These are phyloP conservation scores for Sphaerulina musiva DNA, from an alignment of 2,329 filamentous ascomycete genomes.

Conservation along the genomic window DNA sequence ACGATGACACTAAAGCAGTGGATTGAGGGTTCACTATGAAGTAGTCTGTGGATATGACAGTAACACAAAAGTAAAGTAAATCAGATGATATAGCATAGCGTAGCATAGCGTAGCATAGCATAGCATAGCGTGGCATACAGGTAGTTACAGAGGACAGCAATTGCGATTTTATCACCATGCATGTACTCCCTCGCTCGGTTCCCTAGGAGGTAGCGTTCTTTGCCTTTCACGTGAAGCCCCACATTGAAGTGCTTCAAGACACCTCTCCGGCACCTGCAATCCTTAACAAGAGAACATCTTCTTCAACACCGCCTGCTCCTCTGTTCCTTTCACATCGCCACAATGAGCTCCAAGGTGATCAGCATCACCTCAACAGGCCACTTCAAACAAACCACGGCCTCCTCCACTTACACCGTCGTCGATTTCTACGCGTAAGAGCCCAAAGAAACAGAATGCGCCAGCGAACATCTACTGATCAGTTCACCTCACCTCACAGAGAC, in stretches of 20 bases:
- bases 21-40: slow-evolving; percentile 16
- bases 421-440: slow-evolving; percentile 30
- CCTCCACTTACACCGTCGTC: slow-evolving; percentile 32
- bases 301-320: no score
- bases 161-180: no score
- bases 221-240: no score
- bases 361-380: slow-evolving; percentile 28
- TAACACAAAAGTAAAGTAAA: not conserved
- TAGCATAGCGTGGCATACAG: not conserved
- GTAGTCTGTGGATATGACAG: not conserved
- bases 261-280: no score
- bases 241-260: no score
- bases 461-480: not conserved
- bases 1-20: slow-evolving; percentile 44
- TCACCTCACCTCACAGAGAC: slow-evolving; percentile 12
- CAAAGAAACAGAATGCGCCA: not conserved
- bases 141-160: no score
- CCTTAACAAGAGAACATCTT: no score
- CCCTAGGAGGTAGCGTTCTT: no score
- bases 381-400: slow-evolving; percentile 29
- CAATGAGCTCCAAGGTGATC: slow-evolving; percentile 28
- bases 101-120: no score
- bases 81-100: not conserved
- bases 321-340: not conserved
- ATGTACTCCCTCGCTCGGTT: no score